These are phyloP conservation scores for Caulochytrium protostelioides DNA, from an alignment of 371 early-diverging fungal genomes.

Conservation along the genomic window DNA sequence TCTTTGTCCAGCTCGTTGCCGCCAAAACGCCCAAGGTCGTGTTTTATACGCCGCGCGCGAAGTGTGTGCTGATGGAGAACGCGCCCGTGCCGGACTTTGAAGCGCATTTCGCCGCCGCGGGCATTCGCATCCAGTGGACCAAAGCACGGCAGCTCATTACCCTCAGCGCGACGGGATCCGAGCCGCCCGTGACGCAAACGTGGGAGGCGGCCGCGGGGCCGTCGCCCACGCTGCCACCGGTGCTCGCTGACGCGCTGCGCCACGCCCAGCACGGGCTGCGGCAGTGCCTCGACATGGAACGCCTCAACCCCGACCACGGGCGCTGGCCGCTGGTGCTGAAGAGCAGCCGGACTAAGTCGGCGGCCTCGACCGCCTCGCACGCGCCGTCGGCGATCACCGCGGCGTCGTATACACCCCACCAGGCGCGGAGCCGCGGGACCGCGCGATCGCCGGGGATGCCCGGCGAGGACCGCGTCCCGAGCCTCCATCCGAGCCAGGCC, in stretches of 20 bases:
- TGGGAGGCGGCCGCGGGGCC: neutral
- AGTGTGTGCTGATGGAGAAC: constrained; percentile 37
- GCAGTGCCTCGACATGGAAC: constrained; percentile 20
- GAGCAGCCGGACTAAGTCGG: constrained; percentile 7
- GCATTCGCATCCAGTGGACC: constrained; percentile 9
- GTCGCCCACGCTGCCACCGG: constrained; percentile 4
- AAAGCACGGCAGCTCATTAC: neutral
- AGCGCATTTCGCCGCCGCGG: constrained; percentile 29
- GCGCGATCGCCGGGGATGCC: constrained; percentile 1
- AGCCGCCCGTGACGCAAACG: neutral
- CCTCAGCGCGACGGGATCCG: neutral
- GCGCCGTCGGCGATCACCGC: neutral
- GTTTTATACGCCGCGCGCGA: constrained; percentile 37
- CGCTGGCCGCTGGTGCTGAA: constrained; percentile 14
- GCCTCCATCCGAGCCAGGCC: too few relatives aligned
- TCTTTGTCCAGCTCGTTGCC: constrained; percentile 22
- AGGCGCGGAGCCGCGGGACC: constrained; percentile 1
- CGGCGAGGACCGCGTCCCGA: too few relatives aligned
- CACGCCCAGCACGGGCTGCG: constrained; percentile 25
- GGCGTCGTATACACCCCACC: neutral
- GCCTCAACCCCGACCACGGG: neutral
- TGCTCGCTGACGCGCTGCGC: constrained; percentile 6
- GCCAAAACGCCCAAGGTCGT: constrained; percentile 29
- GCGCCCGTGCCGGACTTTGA: constrained; percentile 26
- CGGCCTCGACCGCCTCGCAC: neutral